Conservation (phyloP, 495 filamentous ascomycete species). For the Aspergillus avenaceus region DNA sequence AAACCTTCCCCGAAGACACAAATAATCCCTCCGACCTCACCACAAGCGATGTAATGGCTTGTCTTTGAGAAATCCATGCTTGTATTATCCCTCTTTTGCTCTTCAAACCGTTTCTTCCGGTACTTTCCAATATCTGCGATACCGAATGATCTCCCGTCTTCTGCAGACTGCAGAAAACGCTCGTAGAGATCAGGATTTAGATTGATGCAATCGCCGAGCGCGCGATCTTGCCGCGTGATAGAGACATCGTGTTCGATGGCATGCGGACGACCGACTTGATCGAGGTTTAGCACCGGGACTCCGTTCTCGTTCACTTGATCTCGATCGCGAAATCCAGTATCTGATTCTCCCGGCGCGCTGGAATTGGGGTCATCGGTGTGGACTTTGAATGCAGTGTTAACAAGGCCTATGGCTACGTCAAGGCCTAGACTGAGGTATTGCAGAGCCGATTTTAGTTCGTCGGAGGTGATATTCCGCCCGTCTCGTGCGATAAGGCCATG, state of each 20-base stretch:
- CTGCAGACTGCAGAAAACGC: background rate
- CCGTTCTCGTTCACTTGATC: conserved; percentile 6
- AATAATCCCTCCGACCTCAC: conserved; percentile 7
- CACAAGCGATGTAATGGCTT: conserved; percentile 7
- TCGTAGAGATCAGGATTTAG: conserved; percentile 7
- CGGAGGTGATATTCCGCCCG: conserved; percentile 13
- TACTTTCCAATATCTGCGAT: conserved; percentile 5
- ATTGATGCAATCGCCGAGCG: conserved; percentile 8
- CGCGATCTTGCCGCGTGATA: conserved; percentile 14
- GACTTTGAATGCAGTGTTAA: conserved; percentile 8
- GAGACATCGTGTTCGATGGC: conserved; percentile 17
- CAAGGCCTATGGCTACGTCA: background rate
- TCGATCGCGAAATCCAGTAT: conserved; percentile 10
- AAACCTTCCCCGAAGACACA: conserved; percentile 11
- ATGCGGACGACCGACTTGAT: conserved; percentile 13
- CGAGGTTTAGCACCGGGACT: conserved; percentile 7
- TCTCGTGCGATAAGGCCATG: conserved; percentile 10
- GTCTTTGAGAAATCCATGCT: conserved; percentile 1
- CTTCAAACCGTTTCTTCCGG: conserved; percentile 8
- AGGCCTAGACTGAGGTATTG: conserved; percentile 8
- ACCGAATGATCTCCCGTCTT: background rate
- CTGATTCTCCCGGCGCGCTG: background rate
- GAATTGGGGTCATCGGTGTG: conserved; percentile 6
- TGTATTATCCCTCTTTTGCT: conserved; percentile 4
- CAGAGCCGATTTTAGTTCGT: conserved; percentile 7